These are phyloP conservation scores for Pyrus bretschneideri DNA, from an alignment of 306 rosid genomes.

Conservation along the genomic window DNA sequence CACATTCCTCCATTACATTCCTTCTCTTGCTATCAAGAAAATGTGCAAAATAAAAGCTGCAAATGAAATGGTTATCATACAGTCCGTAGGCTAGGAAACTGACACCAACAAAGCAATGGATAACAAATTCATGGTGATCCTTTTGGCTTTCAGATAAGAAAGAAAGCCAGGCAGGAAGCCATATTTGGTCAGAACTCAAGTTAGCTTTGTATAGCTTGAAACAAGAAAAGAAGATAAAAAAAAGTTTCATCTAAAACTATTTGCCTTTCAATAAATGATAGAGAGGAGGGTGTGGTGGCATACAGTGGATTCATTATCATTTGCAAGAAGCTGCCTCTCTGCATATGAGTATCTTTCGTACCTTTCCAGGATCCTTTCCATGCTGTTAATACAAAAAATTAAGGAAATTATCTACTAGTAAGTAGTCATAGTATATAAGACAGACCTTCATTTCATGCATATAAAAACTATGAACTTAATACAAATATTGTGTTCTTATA, in stretches of 20 bases:
- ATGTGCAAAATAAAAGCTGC: background rate
- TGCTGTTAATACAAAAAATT: constrained; percentile 35
- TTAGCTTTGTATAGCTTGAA: background rate
- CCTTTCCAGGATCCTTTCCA: constrained; percentile 80
- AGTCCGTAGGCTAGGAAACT: background rate
- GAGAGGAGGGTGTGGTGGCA: background rate
- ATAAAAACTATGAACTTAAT: background rate
- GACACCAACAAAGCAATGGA: background rate
- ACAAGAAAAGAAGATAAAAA: background rate
- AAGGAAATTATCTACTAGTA: background rate
- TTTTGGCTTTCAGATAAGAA: background rate
- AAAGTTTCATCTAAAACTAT: no score
- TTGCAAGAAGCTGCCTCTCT: constrained; percentile 47
- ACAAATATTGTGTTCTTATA: background rate
- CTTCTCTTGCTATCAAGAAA: background rate
- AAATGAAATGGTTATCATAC: background rate
- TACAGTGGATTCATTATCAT: constrained; percentile 44
- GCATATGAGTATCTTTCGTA: constrained; percentile 72
- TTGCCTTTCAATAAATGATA: background rate
- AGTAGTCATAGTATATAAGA: background rate
- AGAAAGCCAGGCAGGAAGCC: background rate
- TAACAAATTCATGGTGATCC: background rate
- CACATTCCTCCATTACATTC: background rate
- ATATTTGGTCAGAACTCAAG: background rate
- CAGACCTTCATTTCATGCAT: background rate